Evolutionary conservation across 208 protist species (phyloP).

Genomic region (Trypanosoma caninum): DNA sequence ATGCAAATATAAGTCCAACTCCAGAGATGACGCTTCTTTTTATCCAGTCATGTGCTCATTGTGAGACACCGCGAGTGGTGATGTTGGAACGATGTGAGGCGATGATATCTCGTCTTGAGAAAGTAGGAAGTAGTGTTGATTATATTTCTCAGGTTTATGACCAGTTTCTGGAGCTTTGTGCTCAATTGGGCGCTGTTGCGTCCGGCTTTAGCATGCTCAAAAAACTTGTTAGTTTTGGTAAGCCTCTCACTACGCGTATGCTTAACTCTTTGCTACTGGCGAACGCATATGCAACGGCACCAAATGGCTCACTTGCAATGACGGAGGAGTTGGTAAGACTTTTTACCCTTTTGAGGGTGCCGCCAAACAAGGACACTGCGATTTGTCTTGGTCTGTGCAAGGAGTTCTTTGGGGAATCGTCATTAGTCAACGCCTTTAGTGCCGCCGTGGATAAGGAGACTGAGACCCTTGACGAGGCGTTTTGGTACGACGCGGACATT

Average conservation of each 20-base stretch:
- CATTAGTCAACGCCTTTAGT: constrained; percentile 29
- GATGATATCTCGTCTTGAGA: constrained; percentile 62
- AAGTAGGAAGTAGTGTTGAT: constrained; percentile 64
- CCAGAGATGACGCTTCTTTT: constrained; percentile 82
- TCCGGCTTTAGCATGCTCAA: constrained; percentile 70
- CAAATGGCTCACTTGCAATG: constrained; percentile 57
- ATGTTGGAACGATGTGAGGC: constrained; percentile 58
- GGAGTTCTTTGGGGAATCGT: constrained; percentile 40
- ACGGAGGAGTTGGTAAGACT: constrained; percentile 63
- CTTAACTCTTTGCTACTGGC: constrained; percentile 84
- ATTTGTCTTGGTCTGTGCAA: constrained; percentile 48
- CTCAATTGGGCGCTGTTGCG: constrained; percentile 67
- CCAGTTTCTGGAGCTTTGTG: constrained; percentile 80
- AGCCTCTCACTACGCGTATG: constrained; percentile 70
- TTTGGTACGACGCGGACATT: constrained; percentile 40
- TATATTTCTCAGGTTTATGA: constrained; percentile 58
- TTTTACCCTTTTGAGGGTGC: constrained; percentile 53
- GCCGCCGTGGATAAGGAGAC: constrained; percentile 18
- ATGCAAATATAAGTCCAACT: constrained; percentile 71
- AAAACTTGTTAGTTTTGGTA: constrained; percentile 71
- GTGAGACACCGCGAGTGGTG: constrained; percentile 38
- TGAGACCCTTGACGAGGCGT: constrained; percentile 10
- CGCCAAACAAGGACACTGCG: constrained; percentile 66
- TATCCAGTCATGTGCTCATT: constrained; percentile 68
- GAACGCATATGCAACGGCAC: constrained; percentile 60